These are phyloP conservation scores for Paraphoma chrysanthemicola DNA, from an alignment of 2,329 filamentous ascomycete species.

Conservation along the genomic window DNA sequence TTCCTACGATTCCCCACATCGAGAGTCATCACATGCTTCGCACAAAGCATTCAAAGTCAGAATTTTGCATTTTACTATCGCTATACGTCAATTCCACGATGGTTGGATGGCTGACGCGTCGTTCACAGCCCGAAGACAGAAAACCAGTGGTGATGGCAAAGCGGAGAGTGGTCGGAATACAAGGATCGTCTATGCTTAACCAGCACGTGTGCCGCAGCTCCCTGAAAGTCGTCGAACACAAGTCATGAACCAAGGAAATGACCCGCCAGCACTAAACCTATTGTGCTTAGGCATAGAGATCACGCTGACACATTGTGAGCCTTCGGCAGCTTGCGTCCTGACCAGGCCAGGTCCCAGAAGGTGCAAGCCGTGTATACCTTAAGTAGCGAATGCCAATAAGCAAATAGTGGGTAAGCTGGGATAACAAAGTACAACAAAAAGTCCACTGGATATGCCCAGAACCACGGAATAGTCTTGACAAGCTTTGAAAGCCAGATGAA, in stretches of 20 bases:
- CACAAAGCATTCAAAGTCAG: background rate
- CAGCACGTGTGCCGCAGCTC: background rate
- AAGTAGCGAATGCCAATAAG: constrained; percentile 23
- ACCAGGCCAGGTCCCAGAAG: background rate
- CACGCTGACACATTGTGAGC: background rate
- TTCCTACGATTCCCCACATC: background rate
- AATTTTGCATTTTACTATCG: background rate
- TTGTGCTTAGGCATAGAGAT: background rate
- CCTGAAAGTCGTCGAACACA: background rate
- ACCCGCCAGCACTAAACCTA: background rate
- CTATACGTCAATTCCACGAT: no score
- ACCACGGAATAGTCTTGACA: constrained; percentile 31
- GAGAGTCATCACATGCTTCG: background rate
- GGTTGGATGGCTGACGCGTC: no score
- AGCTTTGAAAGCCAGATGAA: constrained; percentile 29
- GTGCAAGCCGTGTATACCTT: constrained; percentile 15
- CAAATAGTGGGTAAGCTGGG: constrained; percentile 23
- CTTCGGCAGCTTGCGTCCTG: background rate
- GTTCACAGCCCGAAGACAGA: no score
- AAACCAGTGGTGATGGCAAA: background rate
- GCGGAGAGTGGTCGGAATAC: background rate
- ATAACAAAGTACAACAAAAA: constrained; percentile 30
- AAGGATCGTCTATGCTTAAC: background rate
- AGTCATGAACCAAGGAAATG: background rate
- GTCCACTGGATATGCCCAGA: constrained; percentile 18